A percentile compares a stretch with the other conserved stretches of the same genome.
Conservation (phyloP, 2,329 filamentous ascomycete species). For the Penicillium vulpinum region DNA sequence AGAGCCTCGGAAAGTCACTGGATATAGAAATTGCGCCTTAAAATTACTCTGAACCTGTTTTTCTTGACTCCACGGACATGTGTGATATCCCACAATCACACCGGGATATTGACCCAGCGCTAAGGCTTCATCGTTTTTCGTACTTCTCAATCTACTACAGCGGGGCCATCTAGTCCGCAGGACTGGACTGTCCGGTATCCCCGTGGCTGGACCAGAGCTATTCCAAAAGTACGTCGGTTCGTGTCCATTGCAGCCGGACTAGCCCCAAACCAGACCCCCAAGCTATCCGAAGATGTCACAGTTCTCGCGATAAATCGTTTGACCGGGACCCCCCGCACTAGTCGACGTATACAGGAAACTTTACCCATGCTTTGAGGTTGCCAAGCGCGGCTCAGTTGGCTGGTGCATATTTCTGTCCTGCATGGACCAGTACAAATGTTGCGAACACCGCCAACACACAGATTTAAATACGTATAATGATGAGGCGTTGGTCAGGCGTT, state of each 20-base stretch:
- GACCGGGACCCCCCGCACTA: constrained; percentile 2
- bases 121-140: background rate
- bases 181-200: background rate
- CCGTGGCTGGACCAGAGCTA: background rate
- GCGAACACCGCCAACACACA: background rate
- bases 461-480: background rate
- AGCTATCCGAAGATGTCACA: background rate
- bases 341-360: background rate
- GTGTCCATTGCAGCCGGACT: background rate
- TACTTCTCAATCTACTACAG: background rate
- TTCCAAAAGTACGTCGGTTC: constrained; percentile 6
- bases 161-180: constrained; percentile 3
- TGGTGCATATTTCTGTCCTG: background rate
- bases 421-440: background rate
- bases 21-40: background rate
- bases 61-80: background rate
- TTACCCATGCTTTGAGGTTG: background rate
- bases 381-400: background rate
- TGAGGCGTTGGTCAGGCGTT: background rate
- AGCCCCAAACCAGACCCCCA: background rate
- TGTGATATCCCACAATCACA: background rate
- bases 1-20: background rate
- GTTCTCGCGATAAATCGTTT: background rate
- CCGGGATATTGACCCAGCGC: background rate
- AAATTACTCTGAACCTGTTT: background rate